These are phyloP conservation scores for Saprolegnia parasitica DNA, from an alignment of 352 stramenopile genomes.

Conservation along the genomic window DNA sequence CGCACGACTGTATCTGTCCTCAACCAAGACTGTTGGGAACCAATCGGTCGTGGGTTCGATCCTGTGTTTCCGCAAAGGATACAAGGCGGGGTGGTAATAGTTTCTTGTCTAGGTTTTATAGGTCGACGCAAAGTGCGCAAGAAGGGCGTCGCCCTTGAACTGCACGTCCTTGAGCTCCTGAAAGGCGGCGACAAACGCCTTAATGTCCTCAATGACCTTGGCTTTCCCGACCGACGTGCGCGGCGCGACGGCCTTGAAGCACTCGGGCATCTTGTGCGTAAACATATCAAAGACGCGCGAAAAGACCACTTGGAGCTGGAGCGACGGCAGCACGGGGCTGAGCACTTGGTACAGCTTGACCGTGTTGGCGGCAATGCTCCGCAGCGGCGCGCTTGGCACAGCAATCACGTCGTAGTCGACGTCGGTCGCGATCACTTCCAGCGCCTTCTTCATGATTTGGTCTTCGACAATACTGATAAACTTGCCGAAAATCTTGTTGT, in stretches of 20 bases:
- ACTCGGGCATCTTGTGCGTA: conserved; percentile 82
- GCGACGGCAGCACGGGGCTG: conserved; percentile 85
- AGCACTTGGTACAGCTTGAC: conserved; percentile 95
- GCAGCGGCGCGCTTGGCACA: conserved; percentile 79
- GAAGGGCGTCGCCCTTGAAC: conserved; percentile 57
- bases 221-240: conserved; percentile 61
- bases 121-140: background rate
- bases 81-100: too few species aligned
- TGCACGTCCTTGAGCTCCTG: conserved; percentile 57
- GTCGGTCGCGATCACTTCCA: conserved; percentile 71
- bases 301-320: conserved; percentile 95
- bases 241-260: conserved; percentile 81
- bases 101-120: conserved; percentile 22
- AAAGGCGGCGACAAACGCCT: conserved; percentile 69
- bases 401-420: conserved; percentile 68
- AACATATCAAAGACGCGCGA: conserved; percentile 87
- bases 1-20: too few species aligned
- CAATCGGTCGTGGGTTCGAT: too few species aligned
- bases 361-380: conserved; percentile 92
- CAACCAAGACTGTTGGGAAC: too few species aligned
- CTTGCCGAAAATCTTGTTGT: conserved; percentile 96
- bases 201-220: conserved; percentile 70
- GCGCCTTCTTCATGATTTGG: conserved; percentile 91
- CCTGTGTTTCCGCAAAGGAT: too few species aligned
- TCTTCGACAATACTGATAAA: conserved; percentile 97